Evolutionary conservation across 2,329 filamentous ascomycete genomes (phyloP).

Genomic region (Periglandula ipomoeae): DNA sequence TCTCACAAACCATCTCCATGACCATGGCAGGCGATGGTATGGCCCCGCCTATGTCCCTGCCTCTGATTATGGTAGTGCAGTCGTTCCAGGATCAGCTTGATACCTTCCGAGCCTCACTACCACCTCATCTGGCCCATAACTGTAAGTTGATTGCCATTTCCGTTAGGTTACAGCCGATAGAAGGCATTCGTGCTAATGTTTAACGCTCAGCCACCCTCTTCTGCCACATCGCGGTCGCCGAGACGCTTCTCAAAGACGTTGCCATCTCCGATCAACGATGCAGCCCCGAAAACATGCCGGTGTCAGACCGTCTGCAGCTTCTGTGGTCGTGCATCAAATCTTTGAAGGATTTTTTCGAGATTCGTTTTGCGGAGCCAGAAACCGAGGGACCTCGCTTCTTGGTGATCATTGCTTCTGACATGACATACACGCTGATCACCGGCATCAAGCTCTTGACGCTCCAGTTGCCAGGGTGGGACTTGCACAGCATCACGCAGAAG

Average conservation of each 20-base stretch:
- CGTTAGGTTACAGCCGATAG: too few relatives aligned
- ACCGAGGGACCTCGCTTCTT: slow-evolving; percentile 30
- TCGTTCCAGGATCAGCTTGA: slow-evolving; percentile 36
- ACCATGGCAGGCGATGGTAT: slow-evolving; percentile 25
- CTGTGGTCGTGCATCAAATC: slow-evolving; percentile 36
- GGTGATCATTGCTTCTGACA: slow-evolving; percentile 36
- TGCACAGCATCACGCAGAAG: slow-evolving; percentile 25
- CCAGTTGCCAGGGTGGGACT: slow-evolving; percentile 37
- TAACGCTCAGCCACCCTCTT: slow-evolving; percentile 25
- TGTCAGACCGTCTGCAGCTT: slow-evolving; percentile 32
- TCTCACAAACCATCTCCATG: slow-evolving; percentile 36
- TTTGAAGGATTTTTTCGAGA: slow-evolving; percentile 30
- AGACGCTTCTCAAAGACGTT: slow-evolving; percentile 38
- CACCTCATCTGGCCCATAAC: slow-evolving; percentile 24
- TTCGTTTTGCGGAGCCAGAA: slow-evolving; percentile 23
- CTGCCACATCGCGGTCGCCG: slow-evolving; percentile 33
- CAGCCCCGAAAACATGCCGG: slow-evolving; percentile 20
- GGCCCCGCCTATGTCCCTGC: slow-evolving; percentile 25
- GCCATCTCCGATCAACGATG: slow-evolving; percentile 31
- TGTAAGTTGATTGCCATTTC: slow-evolving; percentile 20
- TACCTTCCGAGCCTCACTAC: slow-evolving; percentile 26
- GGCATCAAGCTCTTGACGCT: slow-evolving; percentile 38
- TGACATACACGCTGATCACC: slow-evolving; percentile 36
- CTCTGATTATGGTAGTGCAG: slow-evolving; percentile 31
- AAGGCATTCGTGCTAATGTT: not conserved